Base-by-base conservation (phyloP, 2,329 filamentous ascomycete genomes). In the Xylaria arbuscula region DNA sequence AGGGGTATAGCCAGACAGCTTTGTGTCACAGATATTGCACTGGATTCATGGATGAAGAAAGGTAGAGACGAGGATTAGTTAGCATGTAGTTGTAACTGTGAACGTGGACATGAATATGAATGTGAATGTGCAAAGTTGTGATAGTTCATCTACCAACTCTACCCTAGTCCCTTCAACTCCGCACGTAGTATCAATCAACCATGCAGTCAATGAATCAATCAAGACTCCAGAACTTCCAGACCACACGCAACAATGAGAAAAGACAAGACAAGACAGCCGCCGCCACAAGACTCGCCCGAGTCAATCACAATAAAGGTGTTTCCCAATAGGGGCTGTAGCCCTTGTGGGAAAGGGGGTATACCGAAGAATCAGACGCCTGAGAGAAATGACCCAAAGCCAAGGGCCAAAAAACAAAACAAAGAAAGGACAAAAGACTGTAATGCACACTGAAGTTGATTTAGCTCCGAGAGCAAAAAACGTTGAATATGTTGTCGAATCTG, bases 271-370 rank as follows among this genome's bases (percentile, higher is more conserved):
- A 51, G 13, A 51, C 15, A 40, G 34, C 40, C 40, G 15, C 40
- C 40, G 6, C 42, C 66, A 2, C 45, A 50, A 51, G 36, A 42
- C 61, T 50, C 50, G 24, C 17, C 56, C 48, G 17, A 67, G 40
- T 58, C 40, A 61, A 50, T 42, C 32, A 36, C 17, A 61, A 65
- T 45, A 17, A 13, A 45, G 9, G 24, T 24, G 59, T 36, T 15
- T 54, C 50, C 36, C 48, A 53, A 45, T 45, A n/a, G 24, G 24
- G 32, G 34, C 17, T 22, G 50, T 22, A 8, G 19, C 50, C 40
- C 22, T 50, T 15, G 13, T 28, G 28, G 5, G 19, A 51, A 51
- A 13, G 40, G n/a, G 60, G 60, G 48, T 67, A 67, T 67, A 64
- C 55, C 47, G 65, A 59, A 48, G 32, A 55, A 55, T 15, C 40